phyloP scores from a whole-genome alignment of 2,329 filamentous ascomycete species.

The Botrytis galanthina region DNA sequence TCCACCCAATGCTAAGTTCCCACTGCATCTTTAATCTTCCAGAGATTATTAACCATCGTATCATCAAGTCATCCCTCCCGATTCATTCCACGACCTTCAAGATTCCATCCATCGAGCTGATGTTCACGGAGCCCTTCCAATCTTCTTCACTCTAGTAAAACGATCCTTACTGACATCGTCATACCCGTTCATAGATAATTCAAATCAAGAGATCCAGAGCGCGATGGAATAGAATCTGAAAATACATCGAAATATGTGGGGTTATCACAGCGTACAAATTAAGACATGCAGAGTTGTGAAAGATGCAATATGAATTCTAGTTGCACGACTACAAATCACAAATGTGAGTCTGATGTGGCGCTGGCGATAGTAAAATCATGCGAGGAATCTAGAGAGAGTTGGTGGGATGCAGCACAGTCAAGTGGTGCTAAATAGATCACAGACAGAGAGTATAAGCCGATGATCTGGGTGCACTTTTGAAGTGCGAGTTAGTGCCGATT shows the following conservation, averaged over 20 bases:
- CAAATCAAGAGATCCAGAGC: background rate
- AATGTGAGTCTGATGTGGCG: background rate
- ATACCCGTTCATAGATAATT: background rate
- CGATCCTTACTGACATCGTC: accelerated
- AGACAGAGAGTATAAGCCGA: background rate
- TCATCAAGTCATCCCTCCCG: too few relatives aligned
- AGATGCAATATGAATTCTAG: background rate
- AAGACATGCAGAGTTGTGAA: background rate
- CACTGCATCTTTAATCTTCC: too few relatives aligned
- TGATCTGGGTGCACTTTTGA: background rate
- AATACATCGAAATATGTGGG: background rate
- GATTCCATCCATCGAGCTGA: too few relatives aligned
- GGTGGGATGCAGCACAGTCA: accelerated
- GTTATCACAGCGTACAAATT: background rate
- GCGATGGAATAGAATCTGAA: background rate
- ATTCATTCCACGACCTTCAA: too few relatives aligned
- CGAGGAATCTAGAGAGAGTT: background rate
- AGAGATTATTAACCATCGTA: too few relatives aligned
- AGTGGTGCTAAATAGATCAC: background rate
- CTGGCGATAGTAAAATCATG: background rate
- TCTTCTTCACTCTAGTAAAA: background rate
- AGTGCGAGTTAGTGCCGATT: background rate
- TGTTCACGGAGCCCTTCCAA: background rate
- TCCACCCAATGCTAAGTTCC: too few relatives aligned
- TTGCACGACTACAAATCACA: background rate